Base-by-base conservation (phyloP, 345 rosid species). In the Eucalyptus pauciflora region DNA sequence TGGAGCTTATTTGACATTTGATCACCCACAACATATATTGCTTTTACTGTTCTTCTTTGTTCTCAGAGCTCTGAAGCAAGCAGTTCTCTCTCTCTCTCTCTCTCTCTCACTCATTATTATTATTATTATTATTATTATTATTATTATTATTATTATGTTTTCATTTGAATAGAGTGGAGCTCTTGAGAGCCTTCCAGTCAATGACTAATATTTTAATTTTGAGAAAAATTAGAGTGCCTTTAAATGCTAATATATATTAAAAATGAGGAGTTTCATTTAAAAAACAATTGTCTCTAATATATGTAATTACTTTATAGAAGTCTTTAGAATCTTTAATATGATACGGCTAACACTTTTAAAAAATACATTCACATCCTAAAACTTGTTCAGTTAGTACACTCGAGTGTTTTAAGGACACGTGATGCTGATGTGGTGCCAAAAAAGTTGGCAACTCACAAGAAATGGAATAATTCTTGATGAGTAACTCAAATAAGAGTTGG, bases 381-480 rank as follows among this genome's bases (percentile, higher is more conserved):
- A 56, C 62, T 56, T 24, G 62, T 24, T 56, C 13, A 56, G 24
- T 24, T 56, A 31, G 6, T 67, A 67, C 43, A 67, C 18, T 67
- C 0, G 1, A 8, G 12, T 31, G 20, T 9, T 69, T 5, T 10
- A 6, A 69, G 45, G 25, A 10, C 25, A 8, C 1, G 0, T 71
- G 81, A 71, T 37, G 45, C 4, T 18, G 22, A 67, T 4, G 9
- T 1, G 0, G 2, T 8, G 13, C 25, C 80, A 9, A 33, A 33
- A 69, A 33, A 60, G 4, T 60, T 25, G 67, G 67, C 67, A 27
- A 56, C 13, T 24, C 29, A 24, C 29, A 25, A 56, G 13, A 56
- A 7, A 56, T 56, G 13, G 10, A 24, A 24, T 56, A 56, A 56
- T 10, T 25, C 13, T 56, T 56, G 62, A 25, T 56, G 62, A 25